Percentiles rank a stretch among this genome's conserved stretches.
Conservation (phyloP, 2,329 filamentous ascomycete genomes). For the Venturia pyrina region DNA sequence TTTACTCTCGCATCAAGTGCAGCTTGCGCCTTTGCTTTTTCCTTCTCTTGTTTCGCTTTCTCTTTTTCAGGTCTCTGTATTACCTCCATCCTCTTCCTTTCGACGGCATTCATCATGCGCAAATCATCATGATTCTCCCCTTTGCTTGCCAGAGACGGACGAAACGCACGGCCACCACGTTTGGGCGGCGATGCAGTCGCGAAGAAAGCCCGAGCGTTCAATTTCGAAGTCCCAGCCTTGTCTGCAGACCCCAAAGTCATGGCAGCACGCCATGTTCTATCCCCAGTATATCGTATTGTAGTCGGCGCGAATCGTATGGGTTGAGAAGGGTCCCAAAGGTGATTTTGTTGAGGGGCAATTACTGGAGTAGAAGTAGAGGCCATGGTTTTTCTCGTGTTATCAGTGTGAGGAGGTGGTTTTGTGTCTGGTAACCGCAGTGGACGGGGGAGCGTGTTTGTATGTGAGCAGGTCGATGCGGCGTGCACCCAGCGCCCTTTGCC, state of each 20-base stretch:
- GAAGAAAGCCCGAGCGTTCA: background rate
- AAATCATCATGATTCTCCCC: background rate
- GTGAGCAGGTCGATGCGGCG: background rate
- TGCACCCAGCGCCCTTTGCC: constrained; percentile 6
- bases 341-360: background rate
- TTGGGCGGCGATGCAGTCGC: background rate
- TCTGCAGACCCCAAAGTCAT: background rate
- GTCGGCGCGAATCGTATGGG: background rate
- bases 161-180: background rate
- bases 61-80: background rate
- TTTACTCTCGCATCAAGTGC: background rate
- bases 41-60: background rate
- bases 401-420: background rate
- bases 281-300: background rate
- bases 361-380: background rate
- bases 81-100: background rate
- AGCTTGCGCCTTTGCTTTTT: background rate
- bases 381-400: background rate
- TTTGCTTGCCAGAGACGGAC: background rate
- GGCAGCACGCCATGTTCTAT: background rate
- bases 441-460: background rate
- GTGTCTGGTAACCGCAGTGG: background rate
- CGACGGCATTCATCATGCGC: background rate
- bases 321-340: background rate
- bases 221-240: background rate